phyloP scores from a whole-genome alignment of 2,329 filamentous ascomycete genomes.

The Neofusicoccum ribis region DNA sequence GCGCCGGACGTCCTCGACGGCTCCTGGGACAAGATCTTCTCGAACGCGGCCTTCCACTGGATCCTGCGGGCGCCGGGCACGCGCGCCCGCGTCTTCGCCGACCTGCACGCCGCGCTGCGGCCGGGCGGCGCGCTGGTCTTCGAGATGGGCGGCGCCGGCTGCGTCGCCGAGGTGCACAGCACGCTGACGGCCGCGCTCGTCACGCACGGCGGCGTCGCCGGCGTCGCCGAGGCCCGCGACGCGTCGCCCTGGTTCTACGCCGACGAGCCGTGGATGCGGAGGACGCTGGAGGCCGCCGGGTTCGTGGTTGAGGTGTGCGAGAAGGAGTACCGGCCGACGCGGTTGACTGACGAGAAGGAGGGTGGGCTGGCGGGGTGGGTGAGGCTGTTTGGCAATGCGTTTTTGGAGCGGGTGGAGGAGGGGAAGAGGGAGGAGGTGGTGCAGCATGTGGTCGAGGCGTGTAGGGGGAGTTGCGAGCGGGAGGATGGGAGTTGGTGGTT shows the following conservation, averaged over 20 bases:
- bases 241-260: constrained; percentile 72
- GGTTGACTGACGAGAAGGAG: constrained; percentile 40
- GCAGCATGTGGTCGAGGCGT: constrained; percentile 54
- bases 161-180: constrained; percentile 63
- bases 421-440: constrained; percentile 55
- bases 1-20: constrained; percentile 23
- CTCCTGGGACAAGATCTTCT: constrained; percentile 43
- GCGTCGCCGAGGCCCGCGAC: constrained; percentile 48
- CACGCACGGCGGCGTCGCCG: constrained; percentile 52
- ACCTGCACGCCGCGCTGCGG: constrained; percentile 53
- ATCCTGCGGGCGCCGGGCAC: constrained; percentile 50
- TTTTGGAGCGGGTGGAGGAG: constrained; percentile 56
- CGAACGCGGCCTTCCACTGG: constrained; percentile 48
- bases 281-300: constrained; percentile 39
- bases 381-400: constrained; percentile 60
- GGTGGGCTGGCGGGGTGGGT: constrained; percentile 68
- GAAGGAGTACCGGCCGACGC: constrained; percentile 65
- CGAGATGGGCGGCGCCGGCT: constrained; percentile 72
- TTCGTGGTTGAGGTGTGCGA: constrained; percentile 54
- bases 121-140: constrained; percentile 63
- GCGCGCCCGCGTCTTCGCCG: constrained; percentile 55
- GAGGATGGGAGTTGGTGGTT: constrained; percentile 55
- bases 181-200: constrained; percentile 57
- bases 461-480: constrained; percentile 57
- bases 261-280: constrained; percentile 59